Base-by-base conservation (phyloP, 495 filamentous ascomycete species). In the Penicillium flavigenum region DNA sequence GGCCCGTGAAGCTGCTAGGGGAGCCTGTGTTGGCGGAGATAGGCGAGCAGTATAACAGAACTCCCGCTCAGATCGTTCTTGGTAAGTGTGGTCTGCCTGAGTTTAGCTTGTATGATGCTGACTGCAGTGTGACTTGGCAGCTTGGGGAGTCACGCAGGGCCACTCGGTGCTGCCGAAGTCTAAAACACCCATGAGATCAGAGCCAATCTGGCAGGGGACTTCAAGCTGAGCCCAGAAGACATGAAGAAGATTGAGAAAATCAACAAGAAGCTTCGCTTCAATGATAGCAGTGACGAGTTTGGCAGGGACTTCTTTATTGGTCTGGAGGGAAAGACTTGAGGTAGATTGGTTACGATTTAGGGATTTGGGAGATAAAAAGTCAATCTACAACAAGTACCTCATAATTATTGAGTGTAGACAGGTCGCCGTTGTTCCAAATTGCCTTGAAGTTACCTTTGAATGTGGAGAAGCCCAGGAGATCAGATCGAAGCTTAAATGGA, bases 121-220 rank as follows among this genome's bases (percentile, higher is more conserved):
- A 62, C 31, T 26, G 27, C 45, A 19, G 29, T 20, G n/a, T 36
- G 31, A 2, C 14, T 72, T 79, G 39, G 63, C 73, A 68, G 84
- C 82, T 0, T 86, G 83, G 88, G 87, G 84, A n/a, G 78, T 90
- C 29, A 69, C 79, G n/a, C 70, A 81, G 27, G 87, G 83, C 10
- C 81, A 82, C 29, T 75, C 74, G 5, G 86, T 91, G 11, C 76
- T 92, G 47, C 86, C 87, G 3, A 92, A 91, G 75, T 80, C 76
- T 39, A 82, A 81, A 62, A 80, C 81, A 0, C 78, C 80, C 0
- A 64, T 66, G 24, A 62, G 7, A 87, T 88, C 58, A 72, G 69
- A 62, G 59, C 56, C 14, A 88, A 88, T 59, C 58, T 87, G 16
- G 82, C 81, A 34, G 80, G 78, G 1, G 83, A 85, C 48, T 88